Evolutionary conservation across 768 basidiomycete genomes (phyloP).

Genomic region (Cubamyces sp.): DNA sequence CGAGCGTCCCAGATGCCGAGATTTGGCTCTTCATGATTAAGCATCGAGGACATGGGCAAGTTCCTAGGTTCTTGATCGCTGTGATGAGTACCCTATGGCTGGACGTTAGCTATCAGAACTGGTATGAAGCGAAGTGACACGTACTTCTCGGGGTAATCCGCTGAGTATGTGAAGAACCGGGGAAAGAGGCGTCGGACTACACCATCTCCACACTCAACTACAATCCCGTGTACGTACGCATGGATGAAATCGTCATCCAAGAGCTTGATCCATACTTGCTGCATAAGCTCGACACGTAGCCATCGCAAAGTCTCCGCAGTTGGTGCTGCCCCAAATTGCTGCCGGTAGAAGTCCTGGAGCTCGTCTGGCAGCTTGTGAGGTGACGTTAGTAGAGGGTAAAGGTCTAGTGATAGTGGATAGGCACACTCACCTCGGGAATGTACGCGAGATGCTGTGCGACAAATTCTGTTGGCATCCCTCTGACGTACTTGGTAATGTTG

Average conservation of each 20-base stretch:
- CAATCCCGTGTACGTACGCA: slow-evolving; percentile 32
- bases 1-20: too few relatives aligned
- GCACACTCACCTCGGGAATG: slow-evolving; percentile 42
- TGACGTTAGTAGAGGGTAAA: not conserved
- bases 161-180: slow-evolving; percentile 35
- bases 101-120: not conserved
- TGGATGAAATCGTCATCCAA: slow-evolving; percentile 30
- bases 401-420: not conserved
- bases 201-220: slow-evolving; percentile 33
- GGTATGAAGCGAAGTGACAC: not conserved
- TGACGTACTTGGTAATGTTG: slow-evolving; percentile 46
- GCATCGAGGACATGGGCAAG: slow-evolving; percentile 45
- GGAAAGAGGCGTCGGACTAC: slow-evolving; percentile 30
- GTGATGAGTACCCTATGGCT: slow-evolving; percentile 40
- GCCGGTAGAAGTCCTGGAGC: slow-evolving; percentile 36
- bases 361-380: slow-evolving; percentile 41
- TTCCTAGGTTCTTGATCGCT: slow-evolving; percentile 42
- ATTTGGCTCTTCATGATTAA: slow-evolving; percentile 34
- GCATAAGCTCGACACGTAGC: slow-evolving; percentile 36
- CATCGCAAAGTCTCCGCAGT: slow-evolving; percentile 34
- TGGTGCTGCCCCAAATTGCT: slow-evolving; percentile 20
- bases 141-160: slow-evolving; percentile 42
- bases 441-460: slow-evolving; percentile 48
- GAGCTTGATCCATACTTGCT: slow-evolving; percentile 31
- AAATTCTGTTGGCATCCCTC: slow-evolving; percentile 33